Conservation (phyloP, 2,329 filamentous ascomycete genomes). For the Bipolaris sorokiniana region DNA sequence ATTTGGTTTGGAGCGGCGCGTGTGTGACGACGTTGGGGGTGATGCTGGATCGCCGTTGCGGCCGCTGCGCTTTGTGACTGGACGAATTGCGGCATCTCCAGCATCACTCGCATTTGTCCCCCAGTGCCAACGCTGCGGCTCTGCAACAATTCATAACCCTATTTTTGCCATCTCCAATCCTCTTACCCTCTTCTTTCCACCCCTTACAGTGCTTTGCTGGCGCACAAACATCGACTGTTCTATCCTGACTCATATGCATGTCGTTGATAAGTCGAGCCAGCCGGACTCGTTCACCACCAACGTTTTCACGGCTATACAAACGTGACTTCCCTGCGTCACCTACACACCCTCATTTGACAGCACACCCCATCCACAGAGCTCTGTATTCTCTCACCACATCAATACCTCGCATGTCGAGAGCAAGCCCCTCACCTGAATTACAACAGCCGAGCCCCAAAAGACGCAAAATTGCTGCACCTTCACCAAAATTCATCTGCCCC, state of each 20-base stretch:
- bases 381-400: constrained; percentile 5
- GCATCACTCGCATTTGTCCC: constrained; percentile 20
- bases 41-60: constrained; percentile 29
- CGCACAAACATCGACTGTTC: background rate
- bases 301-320: constrained; percentile 31
- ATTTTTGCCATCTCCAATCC: background rate
- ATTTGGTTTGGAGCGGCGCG: constrained; percentile 18
- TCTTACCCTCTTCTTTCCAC: constrained; percentile 1
- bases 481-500: constrained; percentile 30
- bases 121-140: constrained; percentile 14
- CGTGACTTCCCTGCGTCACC: constrained; percentile 23
- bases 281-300: constrained; percentile 36
- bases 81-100: constrained; percentile 39
- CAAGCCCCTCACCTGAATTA: constrained; percentile 22
- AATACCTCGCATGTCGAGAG: constrained; percentile 41
- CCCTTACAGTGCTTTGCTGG: constrained; percentile 2
- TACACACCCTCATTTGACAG: background rate
- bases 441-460: constrained; percentile 43
- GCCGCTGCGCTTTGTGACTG: constrained; percentile 44
- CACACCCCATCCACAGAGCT: background rate
- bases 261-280: constrained; percentile 38
- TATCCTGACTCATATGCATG: constrained; percentile 35
- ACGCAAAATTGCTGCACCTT: constrained; percentile 30
- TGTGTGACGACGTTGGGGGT: constrained; percentile 30
- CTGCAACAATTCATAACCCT: background rate